Percentiles rank a stretch among this genome's conserved stretches.
Evolutionary conservation across 805 yeast species (phyloP).

Genomic region (Metschnikowia gelsemii): DNA sequence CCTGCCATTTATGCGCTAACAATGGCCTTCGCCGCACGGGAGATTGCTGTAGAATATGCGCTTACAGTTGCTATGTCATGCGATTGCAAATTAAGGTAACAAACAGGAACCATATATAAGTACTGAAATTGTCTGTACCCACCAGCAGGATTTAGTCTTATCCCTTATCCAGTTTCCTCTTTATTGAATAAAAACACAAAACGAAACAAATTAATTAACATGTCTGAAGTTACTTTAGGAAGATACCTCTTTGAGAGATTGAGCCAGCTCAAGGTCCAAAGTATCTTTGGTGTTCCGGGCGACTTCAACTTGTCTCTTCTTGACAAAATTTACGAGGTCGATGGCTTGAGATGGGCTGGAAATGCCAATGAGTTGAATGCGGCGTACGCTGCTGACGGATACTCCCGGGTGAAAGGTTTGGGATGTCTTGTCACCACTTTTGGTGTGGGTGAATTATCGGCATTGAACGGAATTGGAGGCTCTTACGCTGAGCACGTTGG

Average conservation of each 20-base stretch:
- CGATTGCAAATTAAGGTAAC: too few species aligned
- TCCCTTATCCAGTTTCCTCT: slow-evolving; percentile 7
- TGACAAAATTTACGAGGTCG: slow-evolving; percentile 72
- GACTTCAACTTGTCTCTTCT: slow-evolving; percentile 73
- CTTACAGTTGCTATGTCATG: slow-evolving; percentile 8
- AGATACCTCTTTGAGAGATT: slow-evolving; percentile 76
- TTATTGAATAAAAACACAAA: background rate
- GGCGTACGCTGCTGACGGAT: slow-evolving; percentile 86
- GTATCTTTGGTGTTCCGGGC: slow-evolving; percentile 80
- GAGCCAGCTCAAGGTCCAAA: slow-evolving; percentile 65
- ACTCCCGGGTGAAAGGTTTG: slow-evolving; percentile 76
- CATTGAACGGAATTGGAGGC: slow-evolving; percentile 85
- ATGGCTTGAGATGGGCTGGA: slow-evolving; percentile 84
- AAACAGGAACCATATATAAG: slow-evolving; percentile 5
- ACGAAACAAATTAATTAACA: slow-evolving; percentile 13
- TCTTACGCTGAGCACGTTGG: slow-evolving; percentile 90
- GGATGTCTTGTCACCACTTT: slow-evolving; percentile 78
- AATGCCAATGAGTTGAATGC: slow-evolving; percentile 89
- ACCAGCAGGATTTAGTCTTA: background rate
- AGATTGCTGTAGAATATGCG: slow-evolving; percentile 15
- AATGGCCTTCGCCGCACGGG: slow-evolving; percentile 3
- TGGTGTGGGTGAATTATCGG: slow-evolving; percentile 88
- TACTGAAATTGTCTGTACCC: background rate
- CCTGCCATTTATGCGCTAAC: slow-evolving; percentile 9
- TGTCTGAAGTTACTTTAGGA: slow-evolving; percentile 62